phyloP scores from a whole-genome alignment of 2,329 filamentous ascomycete species.

The Pseudogymnoascus sp. region DNA sequence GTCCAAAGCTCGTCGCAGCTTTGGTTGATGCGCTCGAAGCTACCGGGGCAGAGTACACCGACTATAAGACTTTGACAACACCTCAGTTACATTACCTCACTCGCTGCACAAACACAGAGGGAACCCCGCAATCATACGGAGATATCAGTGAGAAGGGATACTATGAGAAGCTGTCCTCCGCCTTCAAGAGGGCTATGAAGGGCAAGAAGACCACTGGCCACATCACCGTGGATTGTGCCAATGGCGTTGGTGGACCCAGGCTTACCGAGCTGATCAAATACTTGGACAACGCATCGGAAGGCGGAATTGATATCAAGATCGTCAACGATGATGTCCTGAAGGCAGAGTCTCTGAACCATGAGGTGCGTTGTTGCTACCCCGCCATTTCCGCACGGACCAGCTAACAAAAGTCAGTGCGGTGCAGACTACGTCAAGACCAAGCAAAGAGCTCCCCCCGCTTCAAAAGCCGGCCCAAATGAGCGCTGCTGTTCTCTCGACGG shows the following conservation, averaged over 20 bases:
- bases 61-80: constrained; percentile 88
- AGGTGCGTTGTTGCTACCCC: constrained; percentile 47
- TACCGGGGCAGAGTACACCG: constrained; percentile 63
- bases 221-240: constrained; percentile 88
- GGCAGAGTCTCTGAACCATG: constrained; percentile 79
- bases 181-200: constrained; percentile 77
- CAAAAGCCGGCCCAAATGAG: constrained; percentile 66
- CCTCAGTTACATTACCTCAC: constrained; percentile 98
- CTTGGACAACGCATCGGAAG: constrained; percentile 58
- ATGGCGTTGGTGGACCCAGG: constrained; percentile 92
- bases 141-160: constrained; percentile 85
- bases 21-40: constrained; percentile 73
- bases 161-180: constrained; percentile 81
- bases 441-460: constrained; percentile 78
- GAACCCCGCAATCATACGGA: constrained; percentile 79
- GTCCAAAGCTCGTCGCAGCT: constrained; percentile 71
- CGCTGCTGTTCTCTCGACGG: constrained; percentile 90
- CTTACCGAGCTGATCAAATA: constrained; percentile 78
- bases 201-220: constrained; percentile 65
- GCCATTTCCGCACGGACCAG: background rate
- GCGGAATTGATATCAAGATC: constrained; percentile 71
- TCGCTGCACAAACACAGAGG: constrained; percentile 86
- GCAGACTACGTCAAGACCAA: constrained; percentile 97
- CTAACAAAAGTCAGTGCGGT: constrained; percentile 57
- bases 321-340: constrained; percentile 90